These are phyloP conservation scores for Eimeria necatrix DNA, from an alignment of 169 alveolate genomes.

Conservation along the genomic window DNA sequence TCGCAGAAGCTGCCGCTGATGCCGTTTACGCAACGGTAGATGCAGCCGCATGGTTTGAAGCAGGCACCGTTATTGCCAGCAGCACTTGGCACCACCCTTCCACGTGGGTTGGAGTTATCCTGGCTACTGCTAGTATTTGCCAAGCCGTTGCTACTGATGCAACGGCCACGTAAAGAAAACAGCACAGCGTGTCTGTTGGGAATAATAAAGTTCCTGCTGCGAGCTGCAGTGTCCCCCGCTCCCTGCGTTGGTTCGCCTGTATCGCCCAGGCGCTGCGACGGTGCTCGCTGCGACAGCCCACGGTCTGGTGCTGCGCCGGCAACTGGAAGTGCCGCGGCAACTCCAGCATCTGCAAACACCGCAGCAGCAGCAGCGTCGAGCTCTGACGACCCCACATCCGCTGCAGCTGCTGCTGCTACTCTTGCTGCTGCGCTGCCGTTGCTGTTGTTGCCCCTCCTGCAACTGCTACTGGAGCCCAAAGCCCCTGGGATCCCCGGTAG, in stretches of 20 bases:
- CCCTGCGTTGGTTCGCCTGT: background rate
- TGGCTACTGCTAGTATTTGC: no score
- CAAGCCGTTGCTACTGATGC: background rate
- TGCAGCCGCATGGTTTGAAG: no score
- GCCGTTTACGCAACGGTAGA: no score
- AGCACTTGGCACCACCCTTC: no score
- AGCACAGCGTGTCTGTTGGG: background rate
- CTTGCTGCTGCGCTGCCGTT: conserved; percentile 26
- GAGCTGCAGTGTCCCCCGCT: background rate
- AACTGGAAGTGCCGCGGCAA: background rate
- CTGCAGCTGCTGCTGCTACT: background rate
- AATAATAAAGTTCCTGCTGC: background rate
- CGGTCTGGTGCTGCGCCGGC: background rate
- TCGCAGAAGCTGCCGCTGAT: no score
- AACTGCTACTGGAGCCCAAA: background rate
- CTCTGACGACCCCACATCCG: background rate
- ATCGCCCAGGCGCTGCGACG: background rate
- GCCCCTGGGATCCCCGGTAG: background rate
- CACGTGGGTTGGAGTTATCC: no score
- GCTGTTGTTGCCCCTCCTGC: conserved; percentile 19
- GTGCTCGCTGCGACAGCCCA: background rate
- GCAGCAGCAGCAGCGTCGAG: background rate
- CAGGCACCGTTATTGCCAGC: no score
- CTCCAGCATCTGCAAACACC: background rate
- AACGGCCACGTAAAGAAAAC: background rate